Base-by-base conservation (phyloP, 768 basidiomycete species). In the Strobilomyces echinocephalus region DNA sequence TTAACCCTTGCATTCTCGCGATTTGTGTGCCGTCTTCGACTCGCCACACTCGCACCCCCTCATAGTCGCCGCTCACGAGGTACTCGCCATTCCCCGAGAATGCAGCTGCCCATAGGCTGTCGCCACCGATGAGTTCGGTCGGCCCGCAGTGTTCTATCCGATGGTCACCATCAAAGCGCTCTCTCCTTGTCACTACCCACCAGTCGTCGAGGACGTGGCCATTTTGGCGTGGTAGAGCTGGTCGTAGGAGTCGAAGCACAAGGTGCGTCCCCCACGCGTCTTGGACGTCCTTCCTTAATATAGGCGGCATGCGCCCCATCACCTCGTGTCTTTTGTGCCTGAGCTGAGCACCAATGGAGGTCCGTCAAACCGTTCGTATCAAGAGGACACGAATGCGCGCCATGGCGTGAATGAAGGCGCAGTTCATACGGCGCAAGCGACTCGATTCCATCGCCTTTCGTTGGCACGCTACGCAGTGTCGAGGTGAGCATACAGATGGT, bases 91-190 rank as follows among this genome's bases (percentile, higher is more conserved):
- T 24, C 24, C 24, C 24, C 2, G 24, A 24, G 24, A 46, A 46
- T 0, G 34, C 7, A 8, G 34, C 8, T 8, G 33, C 46, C 3
- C 5, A 5, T 4, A 35, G 1, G 0, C 2, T 1, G 0, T 8
- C 3, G 9, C 34, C 21, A 4, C 5, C 20, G 21, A 24, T 1
- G 14, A 46, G 21, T 16, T 26, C 46, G 12, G 24, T 8, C 1
- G 15, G 33, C 14, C 8, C 8, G 7, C 24, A 4, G 24, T 24
- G 24, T 24, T 24, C 24, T 24, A 4, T 24, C 24, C 24, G 24
- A 24, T 24, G 24, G 24, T 24, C 24, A 24, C 24, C 24, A 24
- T 24, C 24, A 24, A 24, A 24, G 24, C 24, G 24, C 12, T 18
- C 44, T 24, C 24, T 11, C 10, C 15, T 14, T 6, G 12, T 21